Evolutionary conservation across 2,329 filamentous ascomycete species (phyloP).

Genomic region (Trichoderma atroviride): DNA sequence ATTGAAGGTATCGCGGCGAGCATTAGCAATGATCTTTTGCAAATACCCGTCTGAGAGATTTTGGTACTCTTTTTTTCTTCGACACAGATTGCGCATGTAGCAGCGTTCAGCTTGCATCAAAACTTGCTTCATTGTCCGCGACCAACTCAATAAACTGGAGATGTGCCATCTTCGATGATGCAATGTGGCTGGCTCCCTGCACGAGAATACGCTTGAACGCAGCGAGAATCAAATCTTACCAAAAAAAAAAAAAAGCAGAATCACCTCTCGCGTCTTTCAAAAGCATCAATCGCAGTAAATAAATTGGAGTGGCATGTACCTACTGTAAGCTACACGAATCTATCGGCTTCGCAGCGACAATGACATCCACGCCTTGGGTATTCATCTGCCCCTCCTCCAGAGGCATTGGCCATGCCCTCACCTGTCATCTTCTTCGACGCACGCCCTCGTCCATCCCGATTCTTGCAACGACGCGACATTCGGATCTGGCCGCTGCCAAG

Average conservation of each 20-base stretch:
- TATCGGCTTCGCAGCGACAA: not conserved
- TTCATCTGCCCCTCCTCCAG: constrained; percentile 52
- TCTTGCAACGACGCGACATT: constrained; percentile 47
- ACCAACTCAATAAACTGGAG: not conserved
- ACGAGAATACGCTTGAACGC: not conserved
- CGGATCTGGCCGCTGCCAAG: constrained; percentile 43
- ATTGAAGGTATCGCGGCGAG: too few relatives aligned
- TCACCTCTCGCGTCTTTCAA: not conserved
- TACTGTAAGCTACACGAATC: not conserved
- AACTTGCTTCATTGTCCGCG: not conserved
- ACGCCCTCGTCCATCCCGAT: constrained; percentile 50
- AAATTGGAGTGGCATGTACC: not conserved
- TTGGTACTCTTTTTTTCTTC: too few relatives aligned
- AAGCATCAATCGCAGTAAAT: not conserved
- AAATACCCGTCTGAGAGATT: not conserved
- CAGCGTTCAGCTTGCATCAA: too few relatives aligned
- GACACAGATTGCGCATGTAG: too few relatives aligned
- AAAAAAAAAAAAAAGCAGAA: not conserved
- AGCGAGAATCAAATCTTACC: not conserved
- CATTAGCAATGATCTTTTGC: not conserved
- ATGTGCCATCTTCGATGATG: not conserved
- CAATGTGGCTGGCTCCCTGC: not conserved
- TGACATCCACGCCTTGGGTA: constrained; percentile 54
- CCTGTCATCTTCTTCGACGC: constrained; percentile 47
- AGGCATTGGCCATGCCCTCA: constrained; percentile 53